phyloP scores from a whole-genome alignment of 164 flowering plant genomes.

The Santalum album region DNA sequence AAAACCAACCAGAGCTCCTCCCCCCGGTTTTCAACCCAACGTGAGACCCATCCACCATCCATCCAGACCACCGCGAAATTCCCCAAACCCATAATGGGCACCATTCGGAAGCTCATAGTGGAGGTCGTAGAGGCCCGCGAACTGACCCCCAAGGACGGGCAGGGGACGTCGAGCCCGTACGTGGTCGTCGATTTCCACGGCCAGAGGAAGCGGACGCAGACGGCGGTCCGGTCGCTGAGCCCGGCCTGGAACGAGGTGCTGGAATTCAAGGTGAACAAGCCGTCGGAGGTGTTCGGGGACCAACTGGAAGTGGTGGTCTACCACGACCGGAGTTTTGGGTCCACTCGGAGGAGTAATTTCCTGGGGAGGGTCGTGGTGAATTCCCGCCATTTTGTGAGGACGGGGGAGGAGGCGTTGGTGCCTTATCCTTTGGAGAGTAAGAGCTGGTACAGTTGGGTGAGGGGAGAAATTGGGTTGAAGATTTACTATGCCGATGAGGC shows the following conservation, averaged over 20 bases:
- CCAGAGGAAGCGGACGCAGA: constrained; percentile 54
- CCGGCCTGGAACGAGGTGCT: constrained; percentile 79
- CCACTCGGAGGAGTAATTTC: constrained; percentile 54
- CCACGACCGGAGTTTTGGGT: constrained; percentile 51
- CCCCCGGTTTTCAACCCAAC: no score
- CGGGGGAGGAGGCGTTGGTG: constrained; percentile 78
- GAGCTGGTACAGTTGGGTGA: constrained; percentile 48
- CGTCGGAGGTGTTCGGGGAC: constrained; percentile 41
- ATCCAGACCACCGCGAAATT: no score
- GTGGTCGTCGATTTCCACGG: constrained; percentile 66
- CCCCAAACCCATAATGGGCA: constrained; percentile 7
- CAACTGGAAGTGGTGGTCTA: constrained; percentile 58
- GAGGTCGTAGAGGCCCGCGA: constrained; percentile 70
- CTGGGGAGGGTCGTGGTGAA: constrained; percentile 55
- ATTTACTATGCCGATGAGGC: constrained; percentile 52
- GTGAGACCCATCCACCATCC: no score
- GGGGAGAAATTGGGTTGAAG: constrained; percentile 76
- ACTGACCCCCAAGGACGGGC: constrained; percentile 77
- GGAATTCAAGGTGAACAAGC: constrained; percentile 44
- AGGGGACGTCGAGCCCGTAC: constrained; percentile 80
- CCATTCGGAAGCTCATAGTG: constrained; percentile 47
- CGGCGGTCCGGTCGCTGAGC: constrained; percentile 42
- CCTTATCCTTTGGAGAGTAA: constrained; percentile 69
- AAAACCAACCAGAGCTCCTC: no score
- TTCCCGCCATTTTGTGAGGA: constrained; percentile 46